Percentiles rank a stretch among this genome's conserved stretches.
These are phyloP conservation scores for Gaeumannomyces sp. DNA, from an alignment of 2,329 filamentous ascomycete species.

Conservation along the genomic window DNA sequence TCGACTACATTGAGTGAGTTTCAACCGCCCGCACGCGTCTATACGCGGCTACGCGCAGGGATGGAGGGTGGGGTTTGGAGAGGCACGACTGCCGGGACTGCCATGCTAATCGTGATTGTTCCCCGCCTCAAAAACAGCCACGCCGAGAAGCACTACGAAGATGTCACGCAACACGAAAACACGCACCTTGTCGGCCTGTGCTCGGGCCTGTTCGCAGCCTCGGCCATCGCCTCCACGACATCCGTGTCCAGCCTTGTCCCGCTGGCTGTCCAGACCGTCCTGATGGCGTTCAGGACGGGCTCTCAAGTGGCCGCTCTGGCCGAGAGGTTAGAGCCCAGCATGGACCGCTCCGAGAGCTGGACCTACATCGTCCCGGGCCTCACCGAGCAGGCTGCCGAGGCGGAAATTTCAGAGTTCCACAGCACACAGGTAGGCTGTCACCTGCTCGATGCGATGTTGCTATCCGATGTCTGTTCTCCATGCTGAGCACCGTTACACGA, in stretches of 20 bases:
- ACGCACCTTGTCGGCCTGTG: constrained; percentile 58
- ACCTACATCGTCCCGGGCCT: constrained; percentile 58
- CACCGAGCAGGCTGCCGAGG: constrained; percentile 43
- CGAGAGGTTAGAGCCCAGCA: constrained; percentile 34
- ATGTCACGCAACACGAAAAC: constrained; percentile 43
- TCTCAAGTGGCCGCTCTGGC: constrained; percentile 47
- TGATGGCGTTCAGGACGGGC: constrained; percentile 61
- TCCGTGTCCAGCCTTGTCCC: constrained; percentile 56
- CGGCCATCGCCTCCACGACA: constrained; percentile 57
- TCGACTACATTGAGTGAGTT: constrained; percentile 62
- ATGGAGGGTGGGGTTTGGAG: too few species aligned
- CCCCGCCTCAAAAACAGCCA: constrained; percentile 28
- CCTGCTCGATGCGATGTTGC: not conserved
- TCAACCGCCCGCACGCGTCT: not conserved
- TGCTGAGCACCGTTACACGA: constrained; percentile 10
- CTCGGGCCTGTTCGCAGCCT: constrained; percentile 64
- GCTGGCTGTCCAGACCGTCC: constrained; percentile 56
- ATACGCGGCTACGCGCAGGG: not conserved
- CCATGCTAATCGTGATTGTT: constrained; percentile 20
- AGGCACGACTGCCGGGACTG: not conserved
- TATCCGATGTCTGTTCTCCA: not conserved
- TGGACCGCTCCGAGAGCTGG: constrained; percentile 53
- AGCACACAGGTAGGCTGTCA: constrained; percentile 38
- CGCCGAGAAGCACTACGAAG: constrained; percentile 47
- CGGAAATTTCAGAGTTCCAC: constrained; percentile 52